These are phyloP conservation scores for Naematelia aurantialba DNA, from an alignment of 768 basidiomycete genomes.

Conservation along the genomic window DNA sequence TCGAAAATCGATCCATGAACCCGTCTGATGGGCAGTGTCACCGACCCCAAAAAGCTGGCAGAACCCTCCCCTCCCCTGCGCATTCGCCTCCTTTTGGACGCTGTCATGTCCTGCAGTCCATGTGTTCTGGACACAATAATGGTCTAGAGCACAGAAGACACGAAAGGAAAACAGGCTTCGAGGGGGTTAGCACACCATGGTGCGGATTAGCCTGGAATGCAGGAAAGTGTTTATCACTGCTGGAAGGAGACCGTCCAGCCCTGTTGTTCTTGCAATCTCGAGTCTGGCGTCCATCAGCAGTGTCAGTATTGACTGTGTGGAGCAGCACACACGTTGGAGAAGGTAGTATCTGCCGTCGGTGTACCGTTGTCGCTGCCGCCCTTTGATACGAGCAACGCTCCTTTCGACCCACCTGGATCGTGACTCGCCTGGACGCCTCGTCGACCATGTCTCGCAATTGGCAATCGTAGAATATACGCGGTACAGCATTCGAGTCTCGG, in stretches of 20 bases:
- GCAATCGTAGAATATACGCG: not conserved
- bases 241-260: not conserved
- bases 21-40: conserved; percentile 19
- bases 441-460: not conserved
- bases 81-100: not conserved
- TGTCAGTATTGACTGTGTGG: not conserved
- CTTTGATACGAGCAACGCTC: too few species aligned
- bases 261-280: not conserved
- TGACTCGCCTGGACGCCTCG: not conserved
- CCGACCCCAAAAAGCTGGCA: conserved; percentile 7
- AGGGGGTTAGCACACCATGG: too few species aligned
- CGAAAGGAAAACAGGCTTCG: too few species aligned
- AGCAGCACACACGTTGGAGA: not conserved
- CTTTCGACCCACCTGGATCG: not conserved
- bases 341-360: not conserved
- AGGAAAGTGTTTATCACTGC: not conserved
- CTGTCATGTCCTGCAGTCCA: too few species aligned
- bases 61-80: not conserved
- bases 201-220: too few species aligned
- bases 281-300: too few species aligned
- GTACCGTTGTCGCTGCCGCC: not conserved
- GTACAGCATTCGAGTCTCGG: not conserved
- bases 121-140: not conserved
- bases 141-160: not conserved
- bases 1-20: not conserved